These are phyloP conservation scores for Apophysomyces variabilis DNA, from an alignment of 371 early-diverging fungal species.

Conservation along the genomic window DNA sequence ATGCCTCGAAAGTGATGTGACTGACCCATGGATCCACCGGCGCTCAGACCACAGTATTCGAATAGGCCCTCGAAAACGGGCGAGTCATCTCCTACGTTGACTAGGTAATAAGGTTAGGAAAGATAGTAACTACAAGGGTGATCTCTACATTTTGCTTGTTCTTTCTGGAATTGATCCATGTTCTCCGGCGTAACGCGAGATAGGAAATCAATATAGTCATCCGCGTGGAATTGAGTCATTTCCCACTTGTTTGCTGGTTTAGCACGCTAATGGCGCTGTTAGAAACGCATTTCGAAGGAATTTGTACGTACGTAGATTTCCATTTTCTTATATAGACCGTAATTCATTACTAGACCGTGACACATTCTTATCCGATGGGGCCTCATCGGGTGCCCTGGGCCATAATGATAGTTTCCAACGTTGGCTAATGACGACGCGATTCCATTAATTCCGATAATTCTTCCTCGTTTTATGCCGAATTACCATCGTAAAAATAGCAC, in stretches of 20 bases:
- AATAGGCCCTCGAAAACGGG: conserved; percentile 93
- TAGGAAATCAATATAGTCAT: conserved; percentile 96
- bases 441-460: neutral
- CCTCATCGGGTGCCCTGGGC: conserved; percentile 94
- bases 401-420: conserved; percentile 73
- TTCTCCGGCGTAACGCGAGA: conserved; percentile 87
- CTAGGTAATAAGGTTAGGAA: conserved; percentile 36
- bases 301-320: conserved; percentile 47
- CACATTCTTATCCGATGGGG: conserved; percentile 94
- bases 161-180: conserved; percentile 64
- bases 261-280: conserved; percentile 42
- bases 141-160: conserved; percentile 74
- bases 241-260: conserved; percentile 83
- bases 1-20: neutral
- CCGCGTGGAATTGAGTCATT: conserved; percentile 95
- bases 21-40: conserved; percentile 89
- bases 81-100: conserved; percentile 79
- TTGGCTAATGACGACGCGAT: conserved; percentile 37
- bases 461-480: neutral
- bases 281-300: neutral
- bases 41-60: conserved; percentile 88
- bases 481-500: conserved; percentile 63
- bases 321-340: conserved; percentile 91
- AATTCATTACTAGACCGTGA: conserved; percentile 89
- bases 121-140: neutral